Evolutionary conservation across 2,329 filamentous ascomycete genomes (phyloP), one percentile per base, ranked within the genome.

Genomic region (Sporothrix inflata): DNA sequence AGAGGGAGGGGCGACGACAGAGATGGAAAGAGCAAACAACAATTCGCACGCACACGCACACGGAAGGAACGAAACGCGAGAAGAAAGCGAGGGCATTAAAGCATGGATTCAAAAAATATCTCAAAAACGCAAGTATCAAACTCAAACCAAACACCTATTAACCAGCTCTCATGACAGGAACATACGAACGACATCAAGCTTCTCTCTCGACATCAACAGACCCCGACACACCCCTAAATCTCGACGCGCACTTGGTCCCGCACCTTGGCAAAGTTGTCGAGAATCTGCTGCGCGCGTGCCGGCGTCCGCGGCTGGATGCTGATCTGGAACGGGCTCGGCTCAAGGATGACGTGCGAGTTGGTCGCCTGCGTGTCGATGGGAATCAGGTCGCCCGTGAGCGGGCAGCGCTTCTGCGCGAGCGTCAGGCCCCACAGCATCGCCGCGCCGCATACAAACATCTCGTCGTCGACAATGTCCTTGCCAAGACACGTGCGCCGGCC

Each of bases 401-500:
- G 81, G 74, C 83, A 85, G 27, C 75, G 79, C 78, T 82, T 83
- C 40, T 78, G 78, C 3, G 68, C 76, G 67, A 86, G 78, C 70
- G 85, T 78, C 74, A 87, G 86, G 0, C 82, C 85, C 86, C 85
- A 88, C 51, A 85, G 82, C 11, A 86, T 77, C 7, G 79, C 79
- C 3, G 85, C 85, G 27, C 83, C 84, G 8, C 83, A 81, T 61
- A 87, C 81, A 75, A 87, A 85, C 76, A 87, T 83, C 79, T 89
- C 87, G 76, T 88, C 86, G 76, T 90, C 87, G 34, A 87, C 89
- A 61, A 91, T 85, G 71, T 86, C 86, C 80, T 89, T 87, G 5
- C 89, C 89, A 4, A 90, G 84, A 76, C 89, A 91, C 16, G 86
- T 85, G 74, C 89, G 85, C 57, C 89, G 87, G 45, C 89, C 89